Base-by-base conservation (phyloP, 768 basidiomycete species). In the Clitopilus hobsonii region DNA sequence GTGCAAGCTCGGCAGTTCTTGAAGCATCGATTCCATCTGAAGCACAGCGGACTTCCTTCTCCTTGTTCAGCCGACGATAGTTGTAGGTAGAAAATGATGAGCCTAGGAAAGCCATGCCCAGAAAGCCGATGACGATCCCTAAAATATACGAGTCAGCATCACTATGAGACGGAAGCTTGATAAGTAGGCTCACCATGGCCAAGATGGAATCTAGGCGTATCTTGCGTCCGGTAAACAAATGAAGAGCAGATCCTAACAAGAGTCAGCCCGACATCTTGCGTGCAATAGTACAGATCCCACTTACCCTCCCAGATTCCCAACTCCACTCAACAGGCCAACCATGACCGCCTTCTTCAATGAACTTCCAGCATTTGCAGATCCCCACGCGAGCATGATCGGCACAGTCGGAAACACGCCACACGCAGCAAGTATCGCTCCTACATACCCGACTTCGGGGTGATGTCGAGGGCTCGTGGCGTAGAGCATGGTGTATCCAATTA, bases 281-380 rank as follows among this genome's bases (percentile, higher is more conserved):
- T n/a, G n/a, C n/a, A n/a, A n/a, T n/a, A n/a, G n/a, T n/a, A n/a
- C n/a, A n/a, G n/a, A n/a, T n/a, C n/a, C n/a, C n/a, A 49, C 62
- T 26, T 25, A 64, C 65, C 65, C 67, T 18, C 79, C 79, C 2
- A 81, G 61, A 53, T 82, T 82, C 18, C 74, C 78, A 14, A 75
- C 14, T 26, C 76, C 77, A 36, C 74, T 71, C 16, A 80, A 67
- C 67, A 78, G 68, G 3, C 74, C 81, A 38, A 81, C 58, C 22
- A 72, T 71, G 8, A 80, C 74, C 1, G 71, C 81, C 38, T 72
- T 70, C 62, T 81, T 81, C 51, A 77, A 54, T 51, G 78, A 77
- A 24, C 80, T 78, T 16, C 80, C 81, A 0, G 78, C 72, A 53
- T 81, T 82, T 1, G 74, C 76, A 5, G 71, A 67, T 2, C 67